Evolutionary conservation across 176 grass and related monocot genomes (phyloP).

Genomic region (Olyra latifolia): DNA sequence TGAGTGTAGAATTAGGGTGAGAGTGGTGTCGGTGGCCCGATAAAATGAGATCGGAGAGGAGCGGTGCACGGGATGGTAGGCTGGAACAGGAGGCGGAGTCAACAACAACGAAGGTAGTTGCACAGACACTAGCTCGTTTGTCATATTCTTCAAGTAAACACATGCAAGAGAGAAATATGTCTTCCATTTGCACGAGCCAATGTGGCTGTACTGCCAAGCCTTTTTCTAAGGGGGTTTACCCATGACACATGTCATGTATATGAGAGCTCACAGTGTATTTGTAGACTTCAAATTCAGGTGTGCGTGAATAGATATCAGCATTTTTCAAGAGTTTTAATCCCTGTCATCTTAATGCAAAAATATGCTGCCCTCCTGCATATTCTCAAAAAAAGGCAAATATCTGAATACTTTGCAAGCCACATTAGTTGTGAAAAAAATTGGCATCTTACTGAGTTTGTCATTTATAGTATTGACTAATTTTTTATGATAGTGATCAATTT

Average conservation of each 20-base stretch:
- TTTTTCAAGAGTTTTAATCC: neutral
- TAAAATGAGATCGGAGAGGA: neutral
- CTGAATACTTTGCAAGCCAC: neutral
- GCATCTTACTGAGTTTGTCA: neutral
- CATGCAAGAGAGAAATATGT: no score
- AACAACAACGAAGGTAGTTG: no score
- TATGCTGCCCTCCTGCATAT: neutral
- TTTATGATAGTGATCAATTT: no score
- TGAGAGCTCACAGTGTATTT: neutral
- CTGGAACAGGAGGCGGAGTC: no score
- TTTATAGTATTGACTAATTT: slow-evolving; percentile 1
- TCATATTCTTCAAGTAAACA: no score
- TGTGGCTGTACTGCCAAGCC: neutral
- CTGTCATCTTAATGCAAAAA: neutral
- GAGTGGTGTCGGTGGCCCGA: neutral
- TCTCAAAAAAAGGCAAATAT: neutral
- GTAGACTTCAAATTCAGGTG: neutral
- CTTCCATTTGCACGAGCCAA: neutral
- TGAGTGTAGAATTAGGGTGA: neutral
- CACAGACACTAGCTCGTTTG: no score
- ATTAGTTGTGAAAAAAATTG: neutral
- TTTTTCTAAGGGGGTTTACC: neutral
- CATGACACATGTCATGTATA: neutral
- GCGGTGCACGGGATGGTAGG: no score
- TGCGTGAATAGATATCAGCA: neutral